Evolutionary conservation across 2,329 filamentous ascomycete species (phyloP), one percentile per base, ranked within the genome.

Genomic region (Mycogone perniciosa): DNA sequence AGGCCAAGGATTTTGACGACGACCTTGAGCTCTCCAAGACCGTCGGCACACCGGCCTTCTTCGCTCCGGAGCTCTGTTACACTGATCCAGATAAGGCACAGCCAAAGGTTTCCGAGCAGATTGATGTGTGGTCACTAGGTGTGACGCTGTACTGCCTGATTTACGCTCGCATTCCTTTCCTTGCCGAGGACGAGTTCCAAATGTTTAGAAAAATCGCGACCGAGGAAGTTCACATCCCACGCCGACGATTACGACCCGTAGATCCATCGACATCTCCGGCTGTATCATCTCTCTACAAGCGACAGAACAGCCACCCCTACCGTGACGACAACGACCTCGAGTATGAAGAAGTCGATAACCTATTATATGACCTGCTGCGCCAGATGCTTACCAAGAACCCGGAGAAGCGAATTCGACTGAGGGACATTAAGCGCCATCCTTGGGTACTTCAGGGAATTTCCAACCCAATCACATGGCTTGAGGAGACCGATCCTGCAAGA

Each of bases 11-110:
- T 62, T 83, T 95, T 52, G 91, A 96, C 60, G 89, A 96, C 64
- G 91, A 95, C 56, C 82, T 95, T 54, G 93, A 97, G 66, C 76
- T 99, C n/a, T 92, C 93, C 54, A 97, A 97, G 75, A 97, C 93
- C 2, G 93, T 97, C 5, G 93, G 93, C 47, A 99, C 93, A 0
- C 93, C 93, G 5, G 93, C 92, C 1, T 99, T 99, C 70, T 99
- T 96, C 64, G 93, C 93, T 1, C 93, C 93, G 4, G 93, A 99
- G 67, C 77, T 99, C 35, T 99, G 93, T 71, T 93, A 91, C 65
- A 95, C 89, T 2, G 90, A 93, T 55, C 70, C 84, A 27, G 84
- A 82, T 55, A 76, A 70, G 60, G 82, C 78, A 62, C 86, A 79
- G 61, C 89, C 79, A 57, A 92, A 78, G 71, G 84, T 99, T 38